Evolutionary conservation across 441 rosid genomes (phyloP).

Genomic region (Eutrema salsugineum): DNA sequence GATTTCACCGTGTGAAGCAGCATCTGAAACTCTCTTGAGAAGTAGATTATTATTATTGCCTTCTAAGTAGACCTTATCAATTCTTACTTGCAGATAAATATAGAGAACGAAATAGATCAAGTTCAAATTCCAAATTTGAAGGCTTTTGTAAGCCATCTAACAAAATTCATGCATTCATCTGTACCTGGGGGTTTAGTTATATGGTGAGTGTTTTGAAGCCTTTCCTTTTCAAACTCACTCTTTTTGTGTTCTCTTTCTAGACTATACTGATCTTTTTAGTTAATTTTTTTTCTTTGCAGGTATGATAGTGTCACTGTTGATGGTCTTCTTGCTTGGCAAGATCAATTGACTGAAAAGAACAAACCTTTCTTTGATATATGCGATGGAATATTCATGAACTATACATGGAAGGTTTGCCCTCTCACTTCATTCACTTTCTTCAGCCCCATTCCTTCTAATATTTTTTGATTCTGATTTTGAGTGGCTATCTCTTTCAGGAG

Average conservation of each 20-base stretch:
- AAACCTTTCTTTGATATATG: conserved; percentile 74
- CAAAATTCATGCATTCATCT: conserved; percentile 56
- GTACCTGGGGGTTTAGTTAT: conserved; percentile 72
- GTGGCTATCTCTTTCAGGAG: conserved; percentile 35
- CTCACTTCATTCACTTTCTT: neutral
- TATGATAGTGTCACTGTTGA: conserved; percentile 66
- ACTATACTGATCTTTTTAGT: neutral
- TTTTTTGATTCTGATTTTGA: neutral
- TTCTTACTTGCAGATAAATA: conserved; percentile 52
- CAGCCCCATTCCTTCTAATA: neutral
- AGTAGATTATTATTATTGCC: neutral
- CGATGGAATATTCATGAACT: conserved; percentile 74
- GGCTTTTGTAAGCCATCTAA: conserved; percentile 63
- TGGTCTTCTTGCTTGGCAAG: conserved; percentile 59
- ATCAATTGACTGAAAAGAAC: conserved; percentile 61
- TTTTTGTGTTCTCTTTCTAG: neutral
- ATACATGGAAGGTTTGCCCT: conserved; percentile 57
- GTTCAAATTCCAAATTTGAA: conserved; percentile 50
- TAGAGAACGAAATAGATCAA: conserved; percentile 45
- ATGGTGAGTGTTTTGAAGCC: conserved; percentile 43
- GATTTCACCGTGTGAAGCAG: neutral
- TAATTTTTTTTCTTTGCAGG: conserved; percentile 37
- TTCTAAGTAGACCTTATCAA: neutral
- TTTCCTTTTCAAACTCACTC: neutral
- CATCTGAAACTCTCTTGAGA: neutral